phyloP scores from a whole-genome alignment of 2,329 filamentous ascomycete genomes.

The Fusarium protoensiforme region DNA sequence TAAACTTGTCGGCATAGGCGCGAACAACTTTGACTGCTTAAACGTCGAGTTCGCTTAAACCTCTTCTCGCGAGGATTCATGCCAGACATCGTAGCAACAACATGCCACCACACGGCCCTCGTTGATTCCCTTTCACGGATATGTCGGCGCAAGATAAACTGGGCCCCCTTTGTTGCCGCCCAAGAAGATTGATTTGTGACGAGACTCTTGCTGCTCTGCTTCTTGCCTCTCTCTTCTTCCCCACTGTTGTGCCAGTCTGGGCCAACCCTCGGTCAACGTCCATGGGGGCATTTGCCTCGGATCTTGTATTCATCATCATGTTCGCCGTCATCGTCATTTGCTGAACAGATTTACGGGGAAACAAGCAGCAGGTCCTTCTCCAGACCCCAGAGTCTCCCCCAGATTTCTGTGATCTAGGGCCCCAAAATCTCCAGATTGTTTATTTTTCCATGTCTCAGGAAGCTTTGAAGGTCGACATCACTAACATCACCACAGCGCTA shows the following conservation, averaged over 20 bases:
- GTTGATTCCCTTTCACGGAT: conserved; percentile 8
- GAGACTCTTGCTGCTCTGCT: conserved; percentile 20
- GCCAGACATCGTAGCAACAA: neutral
- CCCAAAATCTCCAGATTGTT: conserved; percentile 31
- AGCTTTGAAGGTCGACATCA: neutral
- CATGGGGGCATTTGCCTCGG: conserved; percentile 5
- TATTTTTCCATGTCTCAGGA: conserved; percentile 1
- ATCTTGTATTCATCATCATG: conserved; percentile 7
- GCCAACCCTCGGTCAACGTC: conserved; percentile 29
- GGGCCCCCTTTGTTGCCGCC: conserved; percentile 12
- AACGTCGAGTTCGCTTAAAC: neutral
- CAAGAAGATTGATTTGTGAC: conserved; percentile 17
- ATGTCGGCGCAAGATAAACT: conserved; percentile 29
- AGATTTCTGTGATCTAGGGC: conserved; percentile 13
- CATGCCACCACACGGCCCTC: neutral
- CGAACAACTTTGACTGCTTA: neutral
- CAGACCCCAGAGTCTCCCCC: conserved; percentile 36
- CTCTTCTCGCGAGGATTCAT: neutral
- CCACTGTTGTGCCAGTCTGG: conserved; percentile 8
- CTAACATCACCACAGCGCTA: neutral
- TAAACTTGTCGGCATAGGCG: neutral
- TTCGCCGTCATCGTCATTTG: conserved; percentile 6
- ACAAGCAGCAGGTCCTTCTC: conserved; percentile 11
- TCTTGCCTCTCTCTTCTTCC: conserved; percentile 8
- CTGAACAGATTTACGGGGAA: conserved; percentile 21